Conservation (phyloP, 208 protist species). For the Wallacemonas collosoma region DNA sequence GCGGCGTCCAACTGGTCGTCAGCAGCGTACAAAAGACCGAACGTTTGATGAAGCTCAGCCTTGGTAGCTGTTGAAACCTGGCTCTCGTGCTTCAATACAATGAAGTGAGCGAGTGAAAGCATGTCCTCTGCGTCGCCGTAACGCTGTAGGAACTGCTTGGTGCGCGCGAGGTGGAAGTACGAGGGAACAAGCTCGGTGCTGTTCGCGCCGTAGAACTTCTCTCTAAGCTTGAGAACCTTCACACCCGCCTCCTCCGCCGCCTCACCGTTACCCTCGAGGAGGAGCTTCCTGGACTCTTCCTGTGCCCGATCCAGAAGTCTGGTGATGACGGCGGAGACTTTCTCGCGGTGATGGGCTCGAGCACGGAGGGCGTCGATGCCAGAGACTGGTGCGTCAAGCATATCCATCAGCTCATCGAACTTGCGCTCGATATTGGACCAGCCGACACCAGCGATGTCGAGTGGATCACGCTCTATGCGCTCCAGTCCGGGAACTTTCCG, state of each 20-base stretch:
- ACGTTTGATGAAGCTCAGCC: conserved; percentile 89
- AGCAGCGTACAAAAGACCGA: conserved; percentile 85
- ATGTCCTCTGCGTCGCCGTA: conserved; percentile 89
- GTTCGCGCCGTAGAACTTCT: conserved; percentile 72
- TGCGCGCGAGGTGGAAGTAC: conserved; percentile 86
- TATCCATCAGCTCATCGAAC: conserved; percentile 72
- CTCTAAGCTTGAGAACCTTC: conserved; percentile 75
- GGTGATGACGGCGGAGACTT: conserved; percentile 55
- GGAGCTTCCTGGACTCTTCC: conserved; percentile 68
- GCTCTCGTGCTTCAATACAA: conserved; percentile 69
- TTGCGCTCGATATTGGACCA: conserved; percentile 71
- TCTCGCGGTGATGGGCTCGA: conserved; percentile 48
- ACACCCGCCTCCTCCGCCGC: conserved; percentile 80
- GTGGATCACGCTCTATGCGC: conserved; percentile 32
- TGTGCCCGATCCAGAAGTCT: conserved; percentile 72
- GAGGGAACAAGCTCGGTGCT: conserved; percentile 71
- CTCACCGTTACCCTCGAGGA: conserved; percentile 69
- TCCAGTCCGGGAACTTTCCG: conserved; percentile 1
- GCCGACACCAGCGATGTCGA: conserved; percentile 61
- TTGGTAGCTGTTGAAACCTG: conserved; percentile 58
- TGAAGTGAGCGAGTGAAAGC: conserved; percentile 86
- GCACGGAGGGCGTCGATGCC: conserved; percentile 76
- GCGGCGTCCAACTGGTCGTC: conserved; percentile 84
- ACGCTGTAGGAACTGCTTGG: conserved; percentile 79
- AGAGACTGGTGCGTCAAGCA: conserved; percentile 60